Conservation (phyloP, 2,329 filamentous ascomycete genomes). For the Exophiala oligosperma region DNA sequence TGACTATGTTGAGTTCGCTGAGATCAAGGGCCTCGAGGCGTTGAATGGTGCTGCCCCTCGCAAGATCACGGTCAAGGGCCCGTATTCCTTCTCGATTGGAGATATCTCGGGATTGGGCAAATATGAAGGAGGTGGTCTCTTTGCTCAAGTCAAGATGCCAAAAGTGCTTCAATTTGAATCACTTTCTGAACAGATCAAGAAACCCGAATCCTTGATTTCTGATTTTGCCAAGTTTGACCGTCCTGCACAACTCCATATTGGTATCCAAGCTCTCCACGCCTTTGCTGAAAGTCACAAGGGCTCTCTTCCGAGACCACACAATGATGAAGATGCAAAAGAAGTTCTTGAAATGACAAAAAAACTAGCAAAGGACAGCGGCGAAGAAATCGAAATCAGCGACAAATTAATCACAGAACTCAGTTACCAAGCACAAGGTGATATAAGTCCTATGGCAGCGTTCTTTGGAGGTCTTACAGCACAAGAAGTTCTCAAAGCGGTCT, state of each 20-base stretch:
- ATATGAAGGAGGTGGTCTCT: slow-evolving; percentile 86
- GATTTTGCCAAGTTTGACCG: slow-evolving; percentile 98
- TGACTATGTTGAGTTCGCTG: slow-evolving; percentile 92
- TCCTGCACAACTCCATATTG: slow-evolving; percentile 85
- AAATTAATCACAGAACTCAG: slow-evolving; percentile 91
- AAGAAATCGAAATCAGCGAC: slow-evolving; percentile 82
- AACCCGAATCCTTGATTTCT: slow-evolving; percentile 85
- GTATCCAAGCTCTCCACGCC: slow-evolving; percentile 86
- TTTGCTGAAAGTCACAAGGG: slow-evolving; percentile 73
- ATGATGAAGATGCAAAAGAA: slow-evolving; percentile 78
- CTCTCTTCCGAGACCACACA: slow-evolving; percentile 77
- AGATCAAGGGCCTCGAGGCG: slow-evolving; percentile 87
- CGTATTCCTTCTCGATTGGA: slow-evolving; percentile 96
- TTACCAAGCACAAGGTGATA: slow-evolving; percentile 88
- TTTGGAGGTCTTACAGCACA: slow-evolving; percentile 93
- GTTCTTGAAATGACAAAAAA: slow-evolving; percentile 73
- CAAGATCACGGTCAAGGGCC: slow-evolving; percentile 91
- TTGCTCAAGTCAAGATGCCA: slow-evolving; percentile 97
- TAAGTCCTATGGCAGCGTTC: slow-evolving; percentile 89
- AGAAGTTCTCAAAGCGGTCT: slow-evolving; percentile 94
- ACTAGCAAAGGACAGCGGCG: slow-evolving; percentile 65
- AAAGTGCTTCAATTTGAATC: slow-evolving; percentile 88
- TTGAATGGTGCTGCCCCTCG: slow-evolving; percentile 81
- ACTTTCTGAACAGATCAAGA: slow-evolving; percentile 73
- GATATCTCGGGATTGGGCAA: slow-evolving; percentile 84